Evolutionary conservation across 257 asterid species (phyloP).

Genomic region (Salvia rosmarinus): DNA sequence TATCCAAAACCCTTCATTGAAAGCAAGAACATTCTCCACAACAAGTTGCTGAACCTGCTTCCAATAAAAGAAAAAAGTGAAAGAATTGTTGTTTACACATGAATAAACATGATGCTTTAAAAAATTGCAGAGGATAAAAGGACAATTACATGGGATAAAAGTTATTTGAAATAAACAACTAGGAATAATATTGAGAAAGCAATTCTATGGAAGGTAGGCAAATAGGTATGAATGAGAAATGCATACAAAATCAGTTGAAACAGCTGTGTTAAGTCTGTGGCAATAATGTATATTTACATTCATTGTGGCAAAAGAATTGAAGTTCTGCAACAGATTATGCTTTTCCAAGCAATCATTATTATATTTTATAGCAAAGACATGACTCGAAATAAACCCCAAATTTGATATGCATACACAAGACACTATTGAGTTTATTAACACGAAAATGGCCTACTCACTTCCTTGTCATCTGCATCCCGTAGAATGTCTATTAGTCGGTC

Average conservation of each 20-base stretch:
- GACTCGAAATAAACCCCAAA: constrained; percentile 15
- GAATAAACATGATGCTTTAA: constrained; percentile 1
- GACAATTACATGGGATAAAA: constrained; percentile 8
- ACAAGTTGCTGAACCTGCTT: constrained; percentile 80
- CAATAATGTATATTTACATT: constrained; percentile 9
- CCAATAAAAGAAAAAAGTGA: constrained; percentile 26
- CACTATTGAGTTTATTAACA: constrained; percentile 13
- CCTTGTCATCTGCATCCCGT: constrained; percentile 77
- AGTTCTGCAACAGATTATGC: neutral
- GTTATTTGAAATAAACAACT: too few relatives aligned
- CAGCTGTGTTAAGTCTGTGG: neutral
- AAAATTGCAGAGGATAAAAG: constrained; percentile 3
- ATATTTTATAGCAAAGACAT: constrained; percentile 2
- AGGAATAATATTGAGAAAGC: constrained; percentile 8
- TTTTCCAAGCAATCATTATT: constrained; percentile 2
- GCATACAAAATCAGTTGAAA: neutral
- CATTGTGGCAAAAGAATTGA: neutral
- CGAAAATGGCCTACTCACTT: constrained; percentile 54
- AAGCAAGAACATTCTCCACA: constrained; percentile 90
- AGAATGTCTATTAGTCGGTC: constrained; percentile 85
- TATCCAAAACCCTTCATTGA: constrained; percentile 92
- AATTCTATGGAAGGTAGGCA: neutral
- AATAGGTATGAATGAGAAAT: constrained; percentile 9
- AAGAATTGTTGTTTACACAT: constrained; percentile 12
- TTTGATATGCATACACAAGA: constrained; percentile 18